These are phyloP conservation scores for Myriosclerotinia duriaeana DNA, from an alignment of 2,329 filamentous ascomycete species.

Conservation along the genomic window DNA sequence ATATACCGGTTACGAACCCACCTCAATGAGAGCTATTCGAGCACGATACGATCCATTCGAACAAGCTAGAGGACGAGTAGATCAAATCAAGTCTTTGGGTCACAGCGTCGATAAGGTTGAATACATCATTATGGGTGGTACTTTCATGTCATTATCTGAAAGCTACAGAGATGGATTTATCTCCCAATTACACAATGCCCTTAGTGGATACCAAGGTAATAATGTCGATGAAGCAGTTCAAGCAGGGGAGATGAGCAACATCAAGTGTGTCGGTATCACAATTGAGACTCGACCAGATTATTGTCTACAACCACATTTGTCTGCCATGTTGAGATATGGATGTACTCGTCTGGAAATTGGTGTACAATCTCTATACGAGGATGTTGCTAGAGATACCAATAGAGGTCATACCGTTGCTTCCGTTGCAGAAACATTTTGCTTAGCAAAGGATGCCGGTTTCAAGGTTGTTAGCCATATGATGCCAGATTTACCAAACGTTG, in stretches of 20 bases:
- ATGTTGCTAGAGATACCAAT: conserved; percentile 97
- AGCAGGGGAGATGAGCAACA: conserved; percentile 92
- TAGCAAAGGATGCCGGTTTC: conserved; percentile 97
- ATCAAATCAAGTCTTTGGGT: conserved; percentile 92
- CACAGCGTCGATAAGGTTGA: conserved; percentile 99
- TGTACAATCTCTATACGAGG: conserved; percentile 95
- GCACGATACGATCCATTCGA: conserved; percentile 97
- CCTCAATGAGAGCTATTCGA: conserved; percentile 96
- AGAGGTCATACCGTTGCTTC: conserved; percentile 93
- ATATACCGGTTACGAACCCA: conserved; percentile 97
- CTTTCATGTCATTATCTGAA: conserved; percentile 93
- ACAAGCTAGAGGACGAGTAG: conserved; percentile 90
- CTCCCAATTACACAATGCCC: conserved; percentile 90
- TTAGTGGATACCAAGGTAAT: conserved; percentile 91
- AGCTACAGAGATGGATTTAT: conserved; percentile 93
- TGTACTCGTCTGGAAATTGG: conserved; percentile 93
- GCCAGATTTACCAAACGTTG: conserved; percentile 96
- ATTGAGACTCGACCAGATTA: conserved; percentile 98
- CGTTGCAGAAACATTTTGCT: conserved; percentile 92
- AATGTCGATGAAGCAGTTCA: conserved; percentile 95
- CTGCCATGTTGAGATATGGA: conserved; percentile 95
- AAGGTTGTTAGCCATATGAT: conserved; percentile 99
- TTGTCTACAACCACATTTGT: conserved; percentile 91
- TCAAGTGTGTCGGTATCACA: conserved; percentile 97
- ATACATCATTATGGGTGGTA: conserved; percentile 99